Percentiles rank a stretch among this genome's conserved stretches.
These are phyloP conservation scores for Wallacemonas sp. DNA, from an alignment of 208 protist genomes.

Conservation along the genomic window DNA sequence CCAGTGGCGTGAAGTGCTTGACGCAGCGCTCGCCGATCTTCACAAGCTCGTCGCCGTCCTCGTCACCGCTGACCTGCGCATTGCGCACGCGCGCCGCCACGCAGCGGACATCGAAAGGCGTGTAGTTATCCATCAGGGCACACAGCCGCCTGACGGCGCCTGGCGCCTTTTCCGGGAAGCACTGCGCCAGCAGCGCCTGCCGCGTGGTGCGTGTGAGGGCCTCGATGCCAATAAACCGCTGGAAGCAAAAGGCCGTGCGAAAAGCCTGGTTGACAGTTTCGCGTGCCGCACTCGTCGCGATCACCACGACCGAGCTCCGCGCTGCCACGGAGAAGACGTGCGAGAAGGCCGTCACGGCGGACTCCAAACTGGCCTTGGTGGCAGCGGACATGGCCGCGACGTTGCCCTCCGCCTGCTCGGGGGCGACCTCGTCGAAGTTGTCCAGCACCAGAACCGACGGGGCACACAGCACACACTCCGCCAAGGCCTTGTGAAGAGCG, in stretches of 20 bases:
- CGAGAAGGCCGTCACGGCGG: constrained; percentile 50
- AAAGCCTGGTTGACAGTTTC: constrained; percentile 73
- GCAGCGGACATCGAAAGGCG: constrained; percentile 79
- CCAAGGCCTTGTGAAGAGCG: constrained; percentile 47
- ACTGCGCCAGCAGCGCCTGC: constrained; percentile 49
- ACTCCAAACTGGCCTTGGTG: constrained; percentile 67
- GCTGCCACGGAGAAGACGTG: constrained; percentile 25
- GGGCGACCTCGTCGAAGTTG: constrained; percentile 80
- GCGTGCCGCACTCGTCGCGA: constrained; percentile 67
- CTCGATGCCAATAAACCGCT: constrained; percentile 55
- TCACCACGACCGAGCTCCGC: constrained; percentile 48
- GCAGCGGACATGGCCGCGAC: constrained; percentile 55
- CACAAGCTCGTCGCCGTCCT: constrained; percentile 26
- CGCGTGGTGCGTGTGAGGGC: constrained; percentile 58
- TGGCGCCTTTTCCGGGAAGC: constrained; percentile 41
- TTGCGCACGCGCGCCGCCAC: constrained; percentile 52
- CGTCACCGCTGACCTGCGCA: constrained; percentile 23
- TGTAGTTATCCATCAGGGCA: constrained; percentile 87
- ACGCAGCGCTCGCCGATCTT: constrained; percentile 35
- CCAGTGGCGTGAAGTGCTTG: constrained; percentile 68
- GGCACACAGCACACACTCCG: constrained; percentile 71
- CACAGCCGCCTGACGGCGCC: constrained; percentile 17
- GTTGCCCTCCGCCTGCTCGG: constrained; percentile 73
- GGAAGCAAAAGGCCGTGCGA: constrained; percentile 68
- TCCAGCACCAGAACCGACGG: constrained; percentile 87